Evolutionary conservation across 2,329 filamentous ascomycete species (phyloP), one percentile per base, ranked within the genome.

Genomic region (Aureobasidium leucospermi): DNA sequence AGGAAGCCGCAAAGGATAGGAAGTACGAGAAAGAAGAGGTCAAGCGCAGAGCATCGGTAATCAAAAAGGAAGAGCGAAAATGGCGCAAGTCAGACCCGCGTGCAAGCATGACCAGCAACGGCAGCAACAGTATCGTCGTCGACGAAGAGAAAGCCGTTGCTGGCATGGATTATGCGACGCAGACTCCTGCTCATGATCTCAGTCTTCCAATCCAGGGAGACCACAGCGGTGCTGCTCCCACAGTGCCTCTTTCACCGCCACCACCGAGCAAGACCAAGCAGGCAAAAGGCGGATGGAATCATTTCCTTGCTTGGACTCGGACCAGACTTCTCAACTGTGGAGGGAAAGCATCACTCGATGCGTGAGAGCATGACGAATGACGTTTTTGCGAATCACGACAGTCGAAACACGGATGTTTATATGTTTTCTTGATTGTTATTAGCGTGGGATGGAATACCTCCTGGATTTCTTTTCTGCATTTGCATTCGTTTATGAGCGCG

Each of bases 301-400:
- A 78, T 28, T 83, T 83, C 66, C 71, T 82, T 58, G 81, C 80
- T 1, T 84, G 81, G 81, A 72, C 82, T 62, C 76, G 78, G 66
- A 83, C 81, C 34, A 73, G 80, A 60, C 68, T 83, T 60, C 76
- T 83, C 63, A 79, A 81, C 63, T 74, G 81, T 60, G 72, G 74
- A 42, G 48, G 38, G 9, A 59, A 38, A 32, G 39, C 19, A 4
- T 52, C 48, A 28, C 23, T 31, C 43, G 56, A 49, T 38, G 53
- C 41, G 29, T 29, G 23, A 41, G 13, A 31, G 52, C 52, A 29
- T 23, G 52, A 28, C 29, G 13, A 16, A 32, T 10, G 34, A 43
- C 32, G 16, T 38, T 45, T 28, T 41, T 16, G 46, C 23, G 16
- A 10, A 29, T 47, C 8, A 11, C 19, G 15, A 23, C n/a, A 11